Evolutionary conservation across 768 basidiomycete genomes (phyloP), one percentile per base, ranked within the genome.

Genomic region (Coprinopsis sp.): DNA sequence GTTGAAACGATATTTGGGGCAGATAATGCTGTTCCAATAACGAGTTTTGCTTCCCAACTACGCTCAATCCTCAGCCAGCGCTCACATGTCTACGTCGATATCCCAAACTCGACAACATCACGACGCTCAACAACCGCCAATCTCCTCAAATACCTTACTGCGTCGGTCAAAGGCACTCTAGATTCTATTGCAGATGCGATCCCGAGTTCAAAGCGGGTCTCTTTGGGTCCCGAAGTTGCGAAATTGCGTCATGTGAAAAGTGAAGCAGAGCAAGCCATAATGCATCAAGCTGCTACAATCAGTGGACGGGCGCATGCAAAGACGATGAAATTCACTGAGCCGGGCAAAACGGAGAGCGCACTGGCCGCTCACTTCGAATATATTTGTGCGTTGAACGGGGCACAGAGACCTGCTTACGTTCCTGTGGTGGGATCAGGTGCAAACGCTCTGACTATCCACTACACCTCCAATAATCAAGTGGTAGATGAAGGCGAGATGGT

Each of bases 361-460:
- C 56, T 76, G 10, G 73, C 72, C 3, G 87, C 94, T 4, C 88
- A 92, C 59, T 97, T 98, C 59, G 88, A 95, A 64, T 96, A 96
- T 58, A 55, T 86, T 1, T 94, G 92, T 57, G 76, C 81, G 3
- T 70, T 90, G 33, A 69, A 70, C 13, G 96, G 96, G 18, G 76
- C 90, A 11, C 84, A 91, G 57, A 77, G 94, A 31, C 79, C 82
- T 38, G 94, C 96, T n/a, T 99, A 99, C 60, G 94, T 99, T 1
- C 96, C 96, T 11, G 96, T 99, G 4, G 90, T 97, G 27, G 95
- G 91, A 4, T 93, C 91, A 1, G 96, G 96, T 88, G 74, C 87
- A 2, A 96, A 97, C 58, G 82, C 90, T 6, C 73, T 96, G 1
- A 84, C 89, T 33, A 92, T 99, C 51, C 96, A 99, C 58, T 98